Percentiles rank a stretch among this genome's conserved stretches.
Conservation (phyloP, 352 stramenopile species). For the Pythium coloratum region DNA sequence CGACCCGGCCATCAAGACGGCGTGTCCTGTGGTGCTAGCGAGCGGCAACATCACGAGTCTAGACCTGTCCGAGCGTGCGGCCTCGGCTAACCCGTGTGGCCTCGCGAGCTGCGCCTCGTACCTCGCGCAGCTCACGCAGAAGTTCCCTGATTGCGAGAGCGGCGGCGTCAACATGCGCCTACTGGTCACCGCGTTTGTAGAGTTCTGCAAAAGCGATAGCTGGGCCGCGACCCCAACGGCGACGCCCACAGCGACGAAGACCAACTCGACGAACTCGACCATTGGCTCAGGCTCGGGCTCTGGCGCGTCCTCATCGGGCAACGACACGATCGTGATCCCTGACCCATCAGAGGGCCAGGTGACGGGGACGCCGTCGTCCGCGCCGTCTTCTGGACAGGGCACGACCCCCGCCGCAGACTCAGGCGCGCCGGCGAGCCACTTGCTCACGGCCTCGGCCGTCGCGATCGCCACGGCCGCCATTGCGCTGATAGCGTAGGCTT, state of each 20-base stretch:
- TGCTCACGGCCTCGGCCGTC: background rate
- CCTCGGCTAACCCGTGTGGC: background rate
- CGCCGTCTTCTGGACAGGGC: background rate
- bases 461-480: background rate
- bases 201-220: constrained; percentile 5
- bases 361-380: background rate
- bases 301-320: background rate
- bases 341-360: background rate
- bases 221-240: background rate
- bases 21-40: background rate
- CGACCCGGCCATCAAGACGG: background rate
- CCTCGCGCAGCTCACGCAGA: background rate
- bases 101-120: background rate
- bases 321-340: background rate
- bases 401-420: background rate
- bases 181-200: constrained; percentile 6
- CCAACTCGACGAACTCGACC: background rate
- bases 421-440: background rate
- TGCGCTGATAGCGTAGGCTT: background rate
- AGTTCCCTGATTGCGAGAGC: constrained; percentile 1
- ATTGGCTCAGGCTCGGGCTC: too few relatives aligned
- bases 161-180: background rate
- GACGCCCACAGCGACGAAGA: background rate
- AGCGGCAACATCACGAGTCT: background rate
- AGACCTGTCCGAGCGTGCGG: background rate